phyloP scores from a whole-genome alignment of 2,329 filamentous ascomycete genomes.

The Ramularia endophylla region DNA sequence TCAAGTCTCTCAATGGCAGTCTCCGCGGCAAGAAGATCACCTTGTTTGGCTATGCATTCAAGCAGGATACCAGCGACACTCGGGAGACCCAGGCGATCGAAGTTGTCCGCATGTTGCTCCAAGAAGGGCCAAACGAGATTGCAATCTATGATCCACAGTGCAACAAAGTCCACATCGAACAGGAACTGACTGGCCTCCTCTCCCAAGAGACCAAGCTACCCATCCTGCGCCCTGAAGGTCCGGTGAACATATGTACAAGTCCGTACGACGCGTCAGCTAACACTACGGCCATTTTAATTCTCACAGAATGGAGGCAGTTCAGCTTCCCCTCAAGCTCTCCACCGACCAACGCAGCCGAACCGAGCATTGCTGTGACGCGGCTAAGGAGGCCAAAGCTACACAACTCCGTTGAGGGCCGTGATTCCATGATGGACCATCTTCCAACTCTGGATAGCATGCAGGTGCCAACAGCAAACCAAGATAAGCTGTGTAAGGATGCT shows the following conservation, averaged over 20 bases:
- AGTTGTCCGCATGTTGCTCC: conserved; percentile 58
- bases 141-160: conserved; percentile 59
- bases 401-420: conserved; percentile 2
- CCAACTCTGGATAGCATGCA: conserved; percentile 4
- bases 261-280: conserved; percentile 22
- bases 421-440: conserved; percentile 4
- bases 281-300: too few species aligned
- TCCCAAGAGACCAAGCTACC: conserved; percentile 5
- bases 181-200: conserved; percentile 22
- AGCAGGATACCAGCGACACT: conserved; percentile 71
- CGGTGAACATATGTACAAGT: conserved; percentile 21
- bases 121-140: conserved; percentile 55
- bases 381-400: not conserved
- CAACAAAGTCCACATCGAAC: conserved; percentile 25
- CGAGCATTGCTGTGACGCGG: conserved; percentile 3
- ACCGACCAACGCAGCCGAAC: conserved; percentile 12
- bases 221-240: conserved; percentile 7
- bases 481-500: not conserved
- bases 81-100: conserved; percentile 64
- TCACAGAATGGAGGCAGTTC: conserved; percentile 31
- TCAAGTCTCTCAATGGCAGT: conserved; percentile 61
- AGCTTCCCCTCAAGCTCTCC: conserved; percentile 10
- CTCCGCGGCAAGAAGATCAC: conserved; percentile 64
- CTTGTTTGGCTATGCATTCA: conserved; percentile 70
- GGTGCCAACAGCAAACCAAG: not conserved